phyloP scores from a whole-genome alignment of 805 yeast genomes.

The Monosporozyma unispora region DNA sequence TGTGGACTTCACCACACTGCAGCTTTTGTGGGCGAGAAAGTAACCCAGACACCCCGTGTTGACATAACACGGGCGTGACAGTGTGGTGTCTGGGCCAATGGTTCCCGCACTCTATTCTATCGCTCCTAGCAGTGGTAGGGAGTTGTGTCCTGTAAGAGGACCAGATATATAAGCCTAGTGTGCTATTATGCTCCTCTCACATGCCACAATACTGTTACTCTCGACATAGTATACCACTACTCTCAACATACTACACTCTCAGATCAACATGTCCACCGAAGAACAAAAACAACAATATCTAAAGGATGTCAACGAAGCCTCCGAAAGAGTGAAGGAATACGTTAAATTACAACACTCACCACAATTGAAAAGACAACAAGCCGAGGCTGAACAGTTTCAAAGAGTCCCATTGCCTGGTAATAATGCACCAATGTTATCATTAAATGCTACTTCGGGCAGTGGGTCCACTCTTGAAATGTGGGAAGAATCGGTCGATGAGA shows the following conservation, averaged over 20 bases:
- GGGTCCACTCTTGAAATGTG: slow-evolving; percentile 34
- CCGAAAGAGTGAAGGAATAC: slow-evolving; percentile 10
- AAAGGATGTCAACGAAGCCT: slow-evolving; percentile 6
- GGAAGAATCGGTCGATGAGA: slow-evolving; percentile 31
- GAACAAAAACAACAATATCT: slow-evolving; percentile 9
- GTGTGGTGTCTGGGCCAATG: too few relatives aligned
- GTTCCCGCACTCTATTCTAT: too few relatives aligned
- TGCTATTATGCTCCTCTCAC: too few relatives aligned
- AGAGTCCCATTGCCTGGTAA: slow-evolving; percentile 32
- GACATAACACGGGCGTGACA: background rate
- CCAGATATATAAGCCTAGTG: too few relatives aligned
- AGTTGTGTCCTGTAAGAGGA: too few relatives aligned
- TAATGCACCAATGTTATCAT: slow-evolving; percentile 30
- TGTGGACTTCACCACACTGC: too few relatives aligned
- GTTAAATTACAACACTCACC: slow-evolving; percentile 9
- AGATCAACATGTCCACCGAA: slow-evolving; percentile 3
- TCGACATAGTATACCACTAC: too few relatives aligned
- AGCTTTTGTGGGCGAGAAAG: too few relatives aligned
- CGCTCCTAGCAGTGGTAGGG: too few relatives aligned
- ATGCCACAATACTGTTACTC: too few relatives aligned
- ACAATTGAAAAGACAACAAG: slow-evolving; percentile 1
- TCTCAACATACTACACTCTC: slow-evolving; percentile 1
- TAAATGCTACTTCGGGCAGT: slow-evolving; percentile 26
- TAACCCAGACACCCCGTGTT: slow-evolving; percentile 6
- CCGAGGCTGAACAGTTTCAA: slow-evolving; percentile 20